Conservation (phyloP, 805 yeast genomes). For the Saturnispora silvae region DNA sequence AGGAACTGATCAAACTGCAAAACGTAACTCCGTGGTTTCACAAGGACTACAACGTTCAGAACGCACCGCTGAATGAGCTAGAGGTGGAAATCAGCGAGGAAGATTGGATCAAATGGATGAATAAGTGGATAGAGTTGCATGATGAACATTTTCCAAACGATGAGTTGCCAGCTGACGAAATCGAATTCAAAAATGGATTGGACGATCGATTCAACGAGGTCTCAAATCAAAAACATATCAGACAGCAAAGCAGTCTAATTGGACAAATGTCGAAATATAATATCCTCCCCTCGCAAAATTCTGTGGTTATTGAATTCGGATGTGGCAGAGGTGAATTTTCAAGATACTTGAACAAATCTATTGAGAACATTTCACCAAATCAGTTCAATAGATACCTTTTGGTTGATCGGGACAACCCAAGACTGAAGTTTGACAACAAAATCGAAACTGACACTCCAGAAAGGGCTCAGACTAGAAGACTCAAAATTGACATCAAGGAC, state of each 20-base stretch:
- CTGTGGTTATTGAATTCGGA: slow-evolving; percentile 66
- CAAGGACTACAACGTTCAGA: slow-evolving; percentile 34
- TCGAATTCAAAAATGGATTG: slow-evolving; percentile 25
- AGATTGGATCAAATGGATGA: slow-evolving; percentile 18
- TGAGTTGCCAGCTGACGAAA: slow-evolving; percentile 13
- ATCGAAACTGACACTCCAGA: slow-evolving; percentile 43
- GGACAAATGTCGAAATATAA: slow-evolving; percentile 44
- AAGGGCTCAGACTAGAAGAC: slow-evolving; percentile 27
- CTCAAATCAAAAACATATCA: slow-evolving; percentile 60
- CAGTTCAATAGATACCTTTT: slow-evolving; percentile 34
- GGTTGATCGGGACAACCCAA: slow-evolving; percentile 65
- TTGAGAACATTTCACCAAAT: slow-evolving; percentile 13
- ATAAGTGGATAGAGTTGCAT: slow-evolving; percentile 10
- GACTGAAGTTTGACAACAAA: slow-evolving; percentile 71
- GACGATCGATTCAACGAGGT: slow-evolving; percentile 37
- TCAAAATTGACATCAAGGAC: slow-evolving; percentile 75
- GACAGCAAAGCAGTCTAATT: slow-evolving; percentile 73
- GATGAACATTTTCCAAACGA: slow-evolving; percentile 9
- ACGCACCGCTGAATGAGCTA: slow-evolving; percentile 6
- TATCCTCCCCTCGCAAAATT: slow-evolving; percentile 26
- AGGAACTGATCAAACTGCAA: slow-evolving; percentile 26
- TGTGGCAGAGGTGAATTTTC: slow-evolving; percentile 85
- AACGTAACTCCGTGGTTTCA: slow-evolving; percentile 34
- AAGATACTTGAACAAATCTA: slow-evolving; percentile 40
- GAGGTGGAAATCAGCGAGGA: slow-evolving; percentile 12